These are phyloP conservation scores for Globisporangium echinulatum DNA, from an alignment of 352 stramenopile genomes.

Conservation along the genomic window DNA sequence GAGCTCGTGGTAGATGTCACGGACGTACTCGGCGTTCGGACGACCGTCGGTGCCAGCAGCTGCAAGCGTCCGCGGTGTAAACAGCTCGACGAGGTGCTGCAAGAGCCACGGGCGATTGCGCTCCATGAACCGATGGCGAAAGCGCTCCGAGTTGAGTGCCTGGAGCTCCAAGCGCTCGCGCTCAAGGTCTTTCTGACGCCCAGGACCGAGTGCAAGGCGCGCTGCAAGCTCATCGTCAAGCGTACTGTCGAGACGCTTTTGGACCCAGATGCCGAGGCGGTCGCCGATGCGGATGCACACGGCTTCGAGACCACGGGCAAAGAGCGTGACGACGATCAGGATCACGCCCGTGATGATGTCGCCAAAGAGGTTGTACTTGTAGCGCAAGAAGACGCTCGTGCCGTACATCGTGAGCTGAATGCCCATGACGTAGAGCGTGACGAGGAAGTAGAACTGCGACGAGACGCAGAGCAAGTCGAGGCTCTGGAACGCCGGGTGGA, in stretches of 20 bases:
- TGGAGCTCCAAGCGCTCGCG: slow-evolving; percentile 93
- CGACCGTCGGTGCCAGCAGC: slow-evolving; percentile 53
- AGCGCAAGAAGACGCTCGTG: slow-evolving; percentile 91
- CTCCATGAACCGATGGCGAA: slow-evolving; percentile 95
- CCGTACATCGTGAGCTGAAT: slow-evolving; percentile 92
- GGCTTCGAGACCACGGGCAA: slow-evolving; percentile 64
- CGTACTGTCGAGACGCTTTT: slow-evolving; percentile 88
- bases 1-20: slow-evolving; percentile 94
- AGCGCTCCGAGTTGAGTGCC: slow-evolving; percentile 95
- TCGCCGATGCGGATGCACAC: slow-evolving; percentile 67
- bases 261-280: slow-evolving; percentile 88
- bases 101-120: slow-evolving; percentile 96
- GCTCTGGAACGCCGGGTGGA: slow-evolving; percentile 90
- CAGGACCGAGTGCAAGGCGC: slow-evolving; percentile 92
- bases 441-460: slow-evolving; percentile 91
- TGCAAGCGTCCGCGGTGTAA: slow-evolving; percentile 91
- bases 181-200: slow-evolving; percentile 92
- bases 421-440: slow-evolving; percentile 74
- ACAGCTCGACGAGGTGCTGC: slow-evolving; percentile 94
- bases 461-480: slow-evolving; percentile 95
- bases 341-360: slow-evolving; percentile 91
- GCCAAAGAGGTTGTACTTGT: slow-evolving; percentile 90
- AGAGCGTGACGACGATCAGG: slow-evolving; percentile 68
- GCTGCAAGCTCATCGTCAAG: slow-evolving; percentile 95
- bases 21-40: slow-evolving; percentile 91